Conservation (phyloP, 352 stramenopile genomes). For the Phytophthora multivora region DNA sequence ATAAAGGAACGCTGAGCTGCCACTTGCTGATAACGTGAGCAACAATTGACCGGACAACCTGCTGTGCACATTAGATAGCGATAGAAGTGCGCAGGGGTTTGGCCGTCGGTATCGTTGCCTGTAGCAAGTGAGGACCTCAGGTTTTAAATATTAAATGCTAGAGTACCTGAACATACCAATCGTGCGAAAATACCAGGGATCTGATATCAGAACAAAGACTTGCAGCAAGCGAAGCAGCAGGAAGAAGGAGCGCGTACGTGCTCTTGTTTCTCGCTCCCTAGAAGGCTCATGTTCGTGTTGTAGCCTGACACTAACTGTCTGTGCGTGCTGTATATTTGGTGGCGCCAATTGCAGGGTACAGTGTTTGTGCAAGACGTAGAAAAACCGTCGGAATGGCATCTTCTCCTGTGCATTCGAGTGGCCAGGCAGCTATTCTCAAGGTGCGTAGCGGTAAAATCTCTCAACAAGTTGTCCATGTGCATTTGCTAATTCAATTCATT, state of each 20-base stretch:
- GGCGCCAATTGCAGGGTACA: background rate
- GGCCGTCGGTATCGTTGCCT: background rate
- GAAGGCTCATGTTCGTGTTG: background rate
- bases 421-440: constrained; percentile 40
- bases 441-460: constrained; percentile 1
- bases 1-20: too few species aligned
- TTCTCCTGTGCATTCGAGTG: constrained; percentile 36
- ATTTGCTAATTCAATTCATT: background rate
- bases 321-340: background rate
- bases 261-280: background rate
- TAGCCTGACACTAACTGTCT: background rate
- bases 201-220: background rate
- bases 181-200: constrained; percentile 6
- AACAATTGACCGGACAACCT: too few species aligned
- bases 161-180: constrained; percentile 18
- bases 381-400: constrained; percentile 32
- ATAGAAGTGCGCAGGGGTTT: background rate
- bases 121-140: background rate
- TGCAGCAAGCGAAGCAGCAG: background rate
- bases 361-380: background rate
- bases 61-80: too few species aligned
- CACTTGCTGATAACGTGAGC: too few species aligned
- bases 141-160: constrained; percentile 35
- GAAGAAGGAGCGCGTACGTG: constrained; percentile 4
- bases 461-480: background rate